These are phyloP conservation scores for Aspergillus chevalieri DNA, from an alignment of 2,329 filamentous ascomycete genomes.

Conservation along the genomic window DNA sequence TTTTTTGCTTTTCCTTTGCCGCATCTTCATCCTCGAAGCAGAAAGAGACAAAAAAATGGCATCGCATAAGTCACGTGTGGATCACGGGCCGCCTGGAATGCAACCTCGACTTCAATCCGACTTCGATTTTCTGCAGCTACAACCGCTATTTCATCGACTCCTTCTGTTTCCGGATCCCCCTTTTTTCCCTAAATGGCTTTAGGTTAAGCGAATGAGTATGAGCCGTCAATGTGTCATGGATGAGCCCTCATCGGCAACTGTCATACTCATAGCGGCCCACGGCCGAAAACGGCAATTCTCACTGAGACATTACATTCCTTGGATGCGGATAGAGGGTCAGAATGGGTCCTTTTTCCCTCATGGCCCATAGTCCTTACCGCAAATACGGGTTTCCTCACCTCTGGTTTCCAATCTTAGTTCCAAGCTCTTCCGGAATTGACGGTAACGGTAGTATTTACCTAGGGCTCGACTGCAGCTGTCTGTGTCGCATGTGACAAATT, in stretches of 20 bases:
- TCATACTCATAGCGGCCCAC: neutral
- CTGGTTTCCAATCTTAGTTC: neutral
- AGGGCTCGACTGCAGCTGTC: neutral
- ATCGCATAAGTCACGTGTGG: too few species aligned
- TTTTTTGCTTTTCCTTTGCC: too few species aligned
- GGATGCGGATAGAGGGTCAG: neutral
- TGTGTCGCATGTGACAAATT: neutral
- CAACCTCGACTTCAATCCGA: neutral
- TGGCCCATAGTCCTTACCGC: neutral
- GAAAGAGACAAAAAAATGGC: too few species aligned
- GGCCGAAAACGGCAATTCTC: neutral
- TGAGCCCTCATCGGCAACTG: neutral
- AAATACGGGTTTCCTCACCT: too few species aligned
- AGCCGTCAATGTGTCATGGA: neutral
- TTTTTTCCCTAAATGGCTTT: too few species aligned
- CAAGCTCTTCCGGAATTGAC: neutral
- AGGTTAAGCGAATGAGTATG: too few species aligned
- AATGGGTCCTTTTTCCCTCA: neutral
- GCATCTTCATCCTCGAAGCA: too few species aligned
- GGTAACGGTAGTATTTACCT: neutral
- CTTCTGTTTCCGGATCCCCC: neutral
- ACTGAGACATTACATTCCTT: neutral
- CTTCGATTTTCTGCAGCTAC: too few species aligned
- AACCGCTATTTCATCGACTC: neutral
- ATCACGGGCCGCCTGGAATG: neutral